phyloP scores from a whole-genome alignment of 768 basidiomycete species.

The Leccinum barrowsii region DNA sequence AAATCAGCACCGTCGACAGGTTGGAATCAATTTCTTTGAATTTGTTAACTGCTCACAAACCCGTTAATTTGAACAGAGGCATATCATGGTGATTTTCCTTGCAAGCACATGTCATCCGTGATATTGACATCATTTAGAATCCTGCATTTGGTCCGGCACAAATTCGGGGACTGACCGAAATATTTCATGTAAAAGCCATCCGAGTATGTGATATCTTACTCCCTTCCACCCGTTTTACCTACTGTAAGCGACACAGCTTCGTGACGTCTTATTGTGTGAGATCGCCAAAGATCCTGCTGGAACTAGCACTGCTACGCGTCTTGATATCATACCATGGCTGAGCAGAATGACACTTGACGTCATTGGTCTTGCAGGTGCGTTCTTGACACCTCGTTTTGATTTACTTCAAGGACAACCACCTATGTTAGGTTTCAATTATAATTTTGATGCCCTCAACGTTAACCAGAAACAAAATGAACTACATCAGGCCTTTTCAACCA shows the following conservation, averaged over 20 bases:
- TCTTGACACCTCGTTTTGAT: neutral
- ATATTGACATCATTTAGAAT: conserved; percentile 37
- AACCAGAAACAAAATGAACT: conserved; percentile 27
- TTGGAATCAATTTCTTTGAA: neutral
- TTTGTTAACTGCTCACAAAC: neutral
- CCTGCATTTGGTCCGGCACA: conserved; percentile 62
- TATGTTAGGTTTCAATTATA: conserved; percentile 35
- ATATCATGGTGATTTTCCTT: conserved; percentile 24
- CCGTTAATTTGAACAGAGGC: conserved; percentile 5
- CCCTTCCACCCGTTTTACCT: neutral
- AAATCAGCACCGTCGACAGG: conserved; percentile 37
- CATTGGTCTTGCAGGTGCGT: conserved; percentile 36
- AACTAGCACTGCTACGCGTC: conserved; percentile 1
- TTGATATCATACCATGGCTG: conserved; percentile 34
- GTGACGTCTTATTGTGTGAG: conserved; percentile 41
- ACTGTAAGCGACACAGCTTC: conserved; percentile 26
- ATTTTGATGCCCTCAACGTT: conserved; percentile 30
- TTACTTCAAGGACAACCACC: neutral
- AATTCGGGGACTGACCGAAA: conserved; percentile 51
- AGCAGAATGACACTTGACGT: conserved; percentile 35
- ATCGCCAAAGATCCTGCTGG: conserved; percentile 21
- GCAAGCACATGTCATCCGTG: neutral
- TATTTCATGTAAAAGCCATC: conserved; percentile 55
- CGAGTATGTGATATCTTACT: conserved; percentile 32
- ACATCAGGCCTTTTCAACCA: conserved; percentile 28